phyloP scores from a whole-genome alignment of 1,284 basidiomycete species.

The Malassezia globosa region DNA sequence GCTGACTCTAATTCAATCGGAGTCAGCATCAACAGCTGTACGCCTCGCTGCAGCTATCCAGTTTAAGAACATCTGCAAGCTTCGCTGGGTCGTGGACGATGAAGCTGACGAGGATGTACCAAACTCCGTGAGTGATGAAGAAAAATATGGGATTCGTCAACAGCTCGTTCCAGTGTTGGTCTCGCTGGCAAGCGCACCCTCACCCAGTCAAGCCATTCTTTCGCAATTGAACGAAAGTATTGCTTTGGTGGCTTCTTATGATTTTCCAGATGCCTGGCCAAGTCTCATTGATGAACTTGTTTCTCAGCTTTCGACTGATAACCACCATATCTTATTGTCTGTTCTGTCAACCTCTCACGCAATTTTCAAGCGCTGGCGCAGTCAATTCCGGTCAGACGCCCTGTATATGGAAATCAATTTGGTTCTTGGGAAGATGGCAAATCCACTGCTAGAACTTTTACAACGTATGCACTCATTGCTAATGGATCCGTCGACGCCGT shows the following conservation, averaged over 20 bases:
- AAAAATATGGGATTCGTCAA: constrained; percentile 59
- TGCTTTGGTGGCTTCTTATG: constrained; percentile 33
- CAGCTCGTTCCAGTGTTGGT: constrained; percentile 74
- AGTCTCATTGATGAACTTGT: constrained; percentile 38
- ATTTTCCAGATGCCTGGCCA: constrained; percentile 41
- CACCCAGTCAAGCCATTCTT: constrained; percentile 30
- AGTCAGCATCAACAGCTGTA: constrained; percentile 22
- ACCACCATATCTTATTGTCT: constrained; percentile 75
- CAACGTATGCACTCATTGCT: constrained; percentile 27
- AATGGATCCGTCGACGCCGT: constrained; percentile 47
- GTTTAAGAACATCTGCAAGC: constrained; percentile 43
- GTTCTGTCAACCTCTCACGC: constrained; percentile 89
- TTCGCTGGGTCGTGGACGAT: constrained; percentile 30
- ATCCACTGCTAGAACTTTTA: constrained; percentile 62
- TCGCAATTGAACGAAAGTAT: constrained; percentile 39
- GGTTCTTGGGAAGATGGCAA: constrained; percentile 71
- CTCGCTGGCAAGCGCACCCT: constrained; percentile 49
- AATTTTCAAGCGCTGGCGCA: constrained; percentile 85
- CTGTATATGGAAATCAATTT: constrained; percentile 87
- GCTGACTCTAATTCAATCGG: constrained; percentile 33
- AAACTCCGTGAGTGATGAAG: constrained; percentile 36
- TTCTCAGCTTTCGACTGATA: constrained; percentile 61
- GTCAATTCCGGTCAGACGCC: constrained; percentile 72
- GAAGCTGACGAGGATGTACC: constrained; percentile 24
- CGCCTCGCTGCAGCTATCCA: constrained; percentile 43